These are phyloP conservation scores for Lantana camara DNA, from an alignment of 257 asterid species.

Conservation along the genomic window DNA sequence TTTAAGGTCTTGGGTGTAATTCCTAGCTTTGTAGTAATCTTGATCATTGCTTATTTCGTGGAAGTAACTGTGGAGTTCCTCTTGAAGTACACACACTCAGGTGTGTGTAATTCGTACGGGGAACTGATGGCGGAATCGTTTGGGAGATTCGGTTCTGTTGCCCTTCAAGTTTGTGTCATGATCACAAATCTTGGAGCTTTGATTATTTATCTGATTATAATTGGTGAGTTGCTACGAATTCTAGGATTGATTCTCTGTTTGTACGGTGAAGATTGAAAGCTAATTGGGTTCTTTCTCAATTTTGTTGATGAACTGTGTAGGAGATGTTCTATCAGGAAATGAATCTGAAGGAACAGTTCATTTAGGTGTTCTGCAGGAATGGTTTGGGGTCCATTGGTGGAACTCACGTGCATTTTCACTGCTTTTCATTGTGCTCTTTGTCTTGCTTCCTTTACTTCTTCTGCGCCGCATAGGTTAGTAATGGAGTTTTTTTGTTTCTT, in stretches of 20 bases:
- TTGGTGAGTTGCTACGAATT: conserved; percentile 51
- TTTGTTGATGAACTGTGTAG: conserved; percentile 39
- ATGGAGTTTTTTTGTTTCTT: too few relatives aligned
- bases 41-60: conserved; percentile 73
- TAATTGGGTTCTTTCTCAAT: conserved; percentile 7
- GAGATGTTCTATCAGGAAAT: conserved; percentile 92
- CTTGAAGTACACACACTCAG: conserved; percentile 65
- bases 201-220: conserved; percentile 87
- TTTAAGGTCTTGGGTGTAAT: conserved; percentile 85
- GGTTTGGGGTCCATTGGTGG: conserved; percentile 99
- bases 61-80: conserved; percentile 94
- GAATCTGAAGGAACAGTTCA: conserved; percentile 73
- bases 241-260: conserved; percentile 1
- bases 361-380: conserved; percentile 84
- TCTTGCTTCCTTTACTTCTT: conserved; percentile 80
- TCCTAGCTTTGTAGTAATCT: conserved; percentile 71
- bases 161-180: conserved; percentile 85
- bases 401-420: conserved; percentile 71
- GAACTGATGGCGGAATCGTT: conserved; percentile 93
- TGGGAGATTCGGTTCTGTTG: conserved; percentile 79
- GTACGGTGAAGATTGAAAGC: conserved; percentile 2
- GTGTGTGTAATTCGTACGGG: conserved; percentile 72
- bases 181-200: conserved; percentile 90
- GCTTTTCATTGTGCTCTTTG: conserved; percentile 71
- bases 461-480: conserved; percentile 84